Evolutionary conservation across 2,329 filamentous ascomycete species (phyloP).

Genomic region (Fusarium tjaetaba): DNA sequence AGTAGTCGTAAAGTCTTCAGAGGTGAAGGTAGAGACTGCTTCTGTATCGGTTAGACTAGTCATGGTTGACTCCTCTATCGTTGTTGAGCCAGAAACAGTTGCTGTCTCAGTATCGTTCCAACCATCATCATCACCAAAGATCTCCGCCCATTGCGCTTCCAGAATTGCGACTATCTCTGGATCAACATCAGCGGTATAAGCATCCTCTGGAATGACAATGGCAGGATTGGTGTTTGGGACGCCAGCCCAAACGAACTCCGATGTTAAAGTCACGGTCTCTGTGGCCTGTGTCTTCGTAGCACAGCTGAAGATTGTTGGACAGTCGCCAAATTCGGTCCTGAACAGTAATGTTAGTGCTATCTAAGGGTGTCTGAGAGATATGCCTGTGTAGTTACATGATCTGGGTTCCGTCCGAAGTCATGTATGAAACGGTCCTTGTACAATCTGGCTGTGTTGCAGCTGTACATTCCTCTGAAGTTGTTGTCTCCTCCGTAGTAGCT

Average conservation of each 20-base stretch:
- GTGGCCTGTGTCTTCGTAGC: rapidly evolving
- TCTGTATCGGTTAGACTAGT: neutral
- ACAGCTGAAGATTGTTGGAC: neutral
- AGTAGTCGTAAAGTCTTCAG: neutral
- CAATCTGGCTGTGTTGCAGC: neutral
- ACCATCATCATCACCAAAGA: neutral
- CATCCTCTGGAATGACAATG: rapidly evolving
- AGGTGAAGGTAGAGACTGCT: neutral
- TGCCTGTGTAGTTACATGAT: neutral
- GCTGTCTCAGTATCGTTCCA: neutral
- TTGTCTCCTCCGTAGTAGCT: neutral
- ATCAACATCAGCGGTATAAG: neutral
- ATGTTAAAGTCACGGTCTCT: rapidly evolving
- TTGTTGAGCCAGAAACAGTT: neutral
- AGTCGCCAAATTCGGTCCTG: rapidly evolving
- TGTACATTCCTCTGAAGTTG: neutral
- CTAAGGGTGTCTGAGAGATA: neutral
- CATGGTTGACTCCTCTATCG: rapidly evolving
- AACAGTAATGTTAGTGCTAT: too few relatives aligned
- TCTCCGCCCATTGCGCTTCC: neutral
- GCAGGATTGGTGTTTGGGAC: neutral
- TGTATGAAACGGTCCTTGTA: neutral
- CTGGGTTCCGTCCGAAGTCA: neutral
- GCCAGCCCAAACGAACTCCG: neutral
- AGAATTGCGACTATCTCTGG: neutral